These are phyloP conservation scores for Lentinula boryana DNA, from an alignment of 768 basidiomycete genomes.

Conservation along the genomic window DNA sequence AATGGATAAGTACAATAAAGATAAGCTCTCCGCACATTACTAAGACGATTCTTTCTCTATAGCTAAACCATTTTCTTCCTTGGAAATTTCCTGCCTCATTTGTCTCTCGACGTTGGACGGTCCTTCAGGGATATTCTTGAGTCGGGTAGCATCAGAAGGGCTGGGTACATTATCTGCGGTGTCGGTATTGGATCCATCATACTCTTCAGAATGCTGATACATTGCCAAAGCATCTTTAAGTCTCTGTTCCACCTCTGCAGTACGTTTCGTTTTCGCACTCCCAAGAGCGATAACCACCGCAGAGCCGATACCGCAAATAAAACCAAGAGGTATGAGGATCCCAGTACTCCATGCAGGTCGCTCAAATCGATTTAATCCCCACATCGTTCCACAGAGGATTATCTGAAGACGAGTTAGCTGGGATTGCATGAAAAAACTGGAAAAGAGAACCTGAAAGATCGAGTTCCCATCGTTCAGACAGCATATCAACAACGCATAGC, in stretches of 20 bases:
- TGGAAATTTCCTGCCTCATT: not conserved
- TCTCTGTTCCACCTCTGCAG: constrained; percentile 50
- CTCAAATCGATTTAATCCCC: constrained; percentile 68
- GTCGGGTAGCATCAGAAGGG: not conserved
- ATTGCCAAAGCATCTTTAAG: constrained; percentile 41
- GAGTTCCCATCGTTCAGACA: constrained; percentile 72
- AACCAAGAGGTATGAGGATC: constrained; percentile 63
- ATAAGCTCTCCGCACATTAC: not conserved
- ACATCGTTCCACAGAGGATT: constrained; percentile 73
- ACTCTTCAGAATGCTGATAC: constrained; percentile 10
- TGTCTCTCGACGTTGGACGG: constrained; percentile 4
- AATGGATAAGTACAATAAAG: not conserved
- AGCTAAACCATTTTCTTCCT: not conserved
- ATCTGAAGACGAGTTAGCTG: constrained; percentile 27
- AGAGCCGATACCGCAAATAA: constrained; percentile 72
- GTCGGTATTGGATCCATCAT: not conserved
- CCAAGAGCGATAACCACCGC: constrained; percentile 73
- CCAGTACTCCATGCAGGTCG: constrained; percentile 70
- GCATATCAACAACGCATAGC: constrained; percentile 68
- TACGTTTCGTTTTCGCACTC: constrained; percentile 61
- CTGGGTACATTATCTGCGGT: not conserved
- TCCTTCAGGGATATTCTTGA: not conserved
- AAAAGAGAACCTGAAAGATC: constrained; percentile 57
- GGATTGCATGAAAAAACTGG: not conserved
- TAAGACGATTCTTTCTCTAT: not conserved